Percentiles rank a stretch among this genome's conserved stretches.
Evolutionary conservation across 2,329 filamentous ascomycete species (phyloP).

Genomic region (Colletotrichum sansevieriae): DNA sequence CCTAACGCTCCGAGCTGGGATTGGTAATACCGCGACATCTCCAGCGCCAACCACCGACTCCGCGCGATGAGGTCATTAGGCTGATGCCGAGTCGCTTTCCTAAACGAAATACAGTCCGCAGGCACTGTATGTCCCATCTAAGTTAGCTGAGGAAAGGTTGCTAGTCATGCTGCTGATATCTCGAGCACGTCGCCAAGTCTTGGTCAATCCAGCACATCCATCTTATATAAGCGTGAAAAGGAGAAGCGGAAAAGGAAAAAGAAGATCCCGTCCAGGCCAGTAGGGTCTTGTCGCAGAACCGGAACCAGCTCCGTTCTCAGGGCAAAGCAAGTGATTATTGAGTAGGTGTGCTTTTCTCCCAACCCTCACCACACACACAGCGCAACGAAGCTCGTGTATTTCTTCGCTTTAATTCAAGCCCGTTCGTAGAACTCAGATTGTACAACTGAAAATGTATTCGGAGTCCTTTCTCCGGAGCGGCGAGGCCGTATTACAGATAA

Average conservation of each 20-base stretch:
- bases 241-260: background rate
- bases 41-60: conserved; percentile 13
- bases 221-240: background rate
- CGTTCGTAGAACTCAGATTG: no score
- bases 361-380: no score
- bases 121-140: background rate
- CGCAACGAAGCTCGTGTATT: no score
- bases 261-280: no score
- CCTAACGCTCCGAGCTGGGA: conserved; percentile 8
- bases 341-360: no score
- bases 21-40: conserved; percentile 9
- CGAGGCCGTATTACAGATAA: background rate
- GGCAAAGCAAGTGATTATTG: no score
- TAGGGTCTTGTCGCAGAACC: no score
- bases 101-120: background rate
- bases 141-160: background rate
- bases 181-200: background rate
- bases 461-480: conserved; percentile 6
- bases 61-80: conserved; percentile 20
- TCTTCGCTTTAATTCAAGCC: no score
- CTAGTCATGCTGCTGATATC: background rate
- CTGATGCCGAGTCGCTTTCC: background rate
- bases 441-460: background rate
- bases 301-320: no score
- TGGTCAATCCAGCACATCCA: background rate